phyloP scores from a whole-genome alignment of 371 early-diverging fungal species.

The Mortierella sp. region DNA sequence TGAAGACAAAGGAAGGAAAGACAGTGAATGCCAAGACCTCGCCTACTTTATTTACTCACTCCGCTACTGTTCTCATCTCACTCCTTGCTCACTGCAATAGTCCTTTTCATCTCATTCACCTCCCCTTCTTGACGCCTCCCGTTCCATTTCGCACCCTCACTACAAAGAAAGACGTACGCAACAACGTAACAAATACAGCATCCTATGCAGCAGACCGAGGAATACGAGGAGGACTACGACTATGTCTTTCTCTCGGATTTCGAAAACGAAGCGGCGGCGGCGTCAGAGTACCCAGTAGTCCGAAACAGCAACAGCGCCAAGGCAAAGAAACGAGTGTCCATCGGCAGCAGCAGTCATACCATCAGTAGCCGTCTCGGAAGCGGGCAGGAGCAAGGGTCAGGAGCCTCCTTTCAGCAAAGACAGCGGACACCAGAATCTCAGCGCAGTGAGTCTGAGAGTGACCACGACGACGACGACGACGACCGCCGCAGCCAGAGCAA shows the following conservation, averaged over 20 bases:
- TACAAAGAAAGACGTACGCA: background rate
- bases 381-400: background rate
- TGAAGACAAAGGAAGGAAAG: background rate
- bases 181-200: background rate
- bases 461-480: background rate
- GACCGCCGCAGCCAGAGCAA: background rate
- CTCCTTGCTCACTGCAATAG: background rate
- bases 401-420: conserved; percentile 10
- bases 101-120: background rate
- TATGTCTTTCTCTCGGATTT: conserved; percentile 49
- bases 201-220: conserved; percentile 25
- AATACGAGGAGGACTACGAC: conserved; percentile 49
- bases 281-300: background rate
- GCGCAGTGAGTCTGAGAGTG: background rate
- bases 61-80: background rate
- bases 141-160: too few relatives aligned
- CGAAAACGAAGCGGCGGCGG: conserved; percentile 10
- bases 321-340: background rate
- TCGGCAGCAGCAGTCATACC: background rate
- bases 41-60: background rate
- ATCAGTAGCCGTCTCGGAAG: background rate
- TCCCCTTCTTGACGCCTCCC: background rate
- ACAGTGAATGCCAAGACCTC: background rate
- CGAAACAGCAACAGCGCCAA: background rate
- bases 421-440: conserved; percentile 13